phyloP scores from a whole-genome alignment of 352 stramenopile species.

The Globisporangium nagaii region DNA sequence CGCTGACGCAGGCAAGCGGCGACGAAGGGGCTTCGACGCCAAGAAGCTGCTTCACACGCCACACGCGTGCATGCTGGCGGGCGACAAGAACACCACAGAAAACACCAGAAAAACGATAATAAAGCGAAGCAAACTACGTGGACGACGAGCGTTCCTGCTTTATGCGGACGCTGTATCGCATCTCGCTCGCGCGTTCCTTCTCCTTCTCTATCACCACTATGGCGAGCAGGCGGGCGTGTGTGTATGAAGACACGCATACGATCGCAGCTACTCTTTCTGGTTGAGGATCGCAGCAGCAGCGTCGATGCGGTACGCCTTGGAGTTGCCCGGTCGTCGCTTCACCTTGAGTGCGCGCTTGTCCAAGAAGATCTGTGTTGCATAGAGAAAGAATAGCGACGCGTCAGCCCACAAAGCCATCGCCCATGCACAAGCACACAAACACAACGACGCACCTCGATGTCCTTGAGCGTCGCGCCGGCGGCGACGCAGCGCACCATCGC shows the following conservation, averaged over 20 bases:
- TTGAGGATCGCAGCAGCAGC: constrained; percentile 69
- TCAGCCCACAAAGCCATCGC: neutral
- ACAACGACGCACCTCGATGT: constrained; percentile 67
- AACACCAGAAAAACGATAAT: constrained; percentile 3
- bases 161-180: no score
- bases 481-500: constrained; percentile 91
- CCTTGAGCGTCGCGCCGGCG: constrained; percentile 88
- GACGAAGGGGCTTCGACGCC: neutral
- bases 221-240: no score
- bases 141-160: neutral
- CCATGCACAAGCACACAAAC: neutral
- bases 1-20: neutral
- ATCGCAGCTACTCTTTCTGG: constrained; percentile 22
- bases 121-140: constrained; percentile 6
- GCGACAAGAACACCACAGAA: neutral
- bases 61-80: neutral
- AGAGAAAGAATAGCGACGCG: neutral
- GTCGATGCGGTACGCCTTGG: constrained; percentile 84
- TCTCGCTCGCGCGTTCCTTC: neutral
- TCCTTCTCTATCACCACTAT: neutral
- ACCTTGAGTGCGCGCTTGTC: constrained; percentile 93
- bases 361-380: constrained; percentile 62
- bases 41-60: neutral
- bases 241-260: neutral
- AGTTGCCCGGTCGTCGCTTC: constrained; percentile 81